Conservation (phyloP, 169 alveolate species). For the Ichthyophthirius multifiliis region DNA sequence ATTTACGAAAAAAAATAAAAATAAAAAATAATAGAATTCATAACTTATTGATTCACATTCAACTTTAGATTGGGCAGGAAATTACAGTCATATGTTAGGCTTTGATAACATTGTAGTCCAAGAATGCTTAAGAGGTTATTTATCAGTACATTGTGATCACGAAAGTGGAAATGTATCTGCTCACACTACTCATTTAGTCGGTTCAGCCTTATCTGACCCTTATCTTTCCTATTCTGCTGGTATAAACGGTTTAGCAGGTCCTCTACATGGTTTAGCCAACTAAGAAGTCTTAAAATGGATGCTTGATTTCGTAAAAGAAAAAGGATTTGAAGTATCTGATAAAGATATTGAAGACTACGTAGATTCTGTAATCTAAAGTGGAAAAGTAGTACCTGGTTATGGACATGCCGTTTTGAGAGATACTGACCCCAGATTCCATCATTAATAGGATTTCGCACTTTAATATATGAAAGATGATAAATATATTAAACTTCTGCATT, state of each 20-base stretch:
- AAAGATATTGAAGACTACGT: conserved; percentile 62
- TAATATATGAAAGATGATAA: conserved; percentile 86
- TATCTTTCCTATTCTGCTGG: conserved; percentile 89
- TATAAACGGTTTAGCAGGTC: conserved; percentile 93
- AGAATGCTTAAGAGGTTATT: conserved; percentile 73
- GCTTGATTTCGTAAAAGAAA: conserved; percentile 68
- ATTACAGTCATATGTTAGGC: conserved; percentile 83
- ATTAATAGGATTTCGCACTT: conserved; percentile 85
- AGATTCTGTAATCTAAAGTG: conserved; percentile 69
- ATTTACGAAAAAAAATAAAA: conserved; percentile 73
- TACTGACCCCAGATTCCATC: conserved; percentile 93
- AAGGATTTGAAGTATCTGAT: conserved; percentile 74
- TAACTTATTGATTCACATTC: conserved; percentile 49
- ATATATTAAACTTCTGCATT: conserved; percentile 77
- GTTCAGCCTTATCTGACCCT: conserved; percentile 94
- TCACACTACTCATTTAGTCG: conserved; percentile 93
- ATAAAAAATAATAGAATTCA: conserved; percentile 36
- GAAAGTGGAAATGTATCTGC: conserved; percentile 97
- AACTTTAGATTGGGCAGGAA: conserved; percentile 78
- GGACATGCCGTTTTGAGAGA: conserved; percentile 97
- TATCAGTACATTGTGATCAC: conserved; percentile 82
- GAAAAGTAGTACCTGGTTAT: conserved; percentile 95
- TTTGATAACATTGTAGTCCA: conserved; percentile 45
- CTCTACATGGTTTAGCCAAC: conserved; percentile 95
- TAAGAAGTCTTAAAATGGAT: conserved; percentile 94